Conservation (phyloP, 2,329 filamentous ascomycete species). For the Coleophoma cylindrospora region DNA sequence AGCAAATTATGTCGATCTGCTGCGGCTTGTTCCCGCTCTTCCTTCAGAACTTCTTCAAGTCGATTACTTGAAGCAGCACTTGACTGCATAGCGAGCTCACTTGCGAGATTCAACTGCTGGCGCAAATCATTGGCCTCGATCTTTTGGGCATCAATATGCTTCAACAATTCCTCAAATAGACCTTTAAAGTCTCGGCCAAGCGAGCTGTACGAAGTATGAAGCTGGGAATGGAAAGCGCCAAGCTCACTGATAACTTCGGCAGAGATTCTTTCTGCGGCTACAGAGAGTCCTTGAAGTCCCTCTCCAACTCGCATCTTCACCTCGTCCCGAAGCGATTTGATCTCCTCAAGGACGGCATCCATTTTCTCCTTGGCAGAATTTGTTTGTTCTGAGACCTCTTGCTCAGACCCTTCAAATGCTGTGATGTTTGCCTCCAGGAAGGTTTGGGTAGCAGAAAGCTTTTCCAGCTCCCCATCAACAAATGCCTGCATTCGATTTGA, state of each 20-base stretch:
- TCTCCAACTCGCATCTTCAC: conserved; percentile 84
- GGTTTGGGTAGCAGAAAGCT: conserved; percentile 63
- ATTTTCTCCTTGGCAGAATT: conserved; percentile 73
- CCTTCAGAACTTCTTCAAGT: conserved; percentile 65
- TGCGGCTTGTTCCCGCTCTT: conserved; percentile 69
- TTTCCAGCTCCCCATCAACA: conserved; percentile 67
- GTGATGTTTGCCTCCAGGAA: conserved; percentile 66
- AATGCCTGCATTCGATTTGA: conserved; percentile 71
- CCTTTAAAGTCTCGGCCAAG: conserved; percentile 82
- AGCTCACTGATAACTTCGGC: conserved; percentile 85
- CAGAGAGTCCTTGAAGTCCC: conserved; percentile 76
- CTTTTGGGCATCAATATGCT: conserved; percentile 71
- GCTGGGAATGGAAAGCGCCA: conserved; percentile 74
- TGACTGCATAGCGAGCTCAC: conserved; percentile 60
- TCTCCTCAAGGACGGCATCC: conserved; percentile 88
- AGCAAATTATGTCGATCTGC: conserved; percentile 71
- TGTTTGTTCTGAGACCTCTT: conserved; percentile 63
- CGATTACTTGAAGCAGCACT: conserved; percentile 61
- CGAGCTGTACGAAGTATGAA: conserved; percentile 78
- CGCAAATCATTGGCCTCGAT: conserved; percentile 70
- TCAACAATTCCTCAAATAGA: conserved; percentile 76
- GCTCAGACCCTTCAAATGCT: conserved; percentile 63
- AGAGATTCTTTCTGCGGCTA: conserved; percentile 81
- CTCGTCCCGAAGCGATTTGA: conserved; percentile 81
- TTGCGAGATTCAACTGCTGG: conserved; percentile 66